A percentile compares a stretch with the other conserved stretches of the same genome.
Conservation (phyloP, 257 asterid species). For the Solanum bukasovii region DNA sequence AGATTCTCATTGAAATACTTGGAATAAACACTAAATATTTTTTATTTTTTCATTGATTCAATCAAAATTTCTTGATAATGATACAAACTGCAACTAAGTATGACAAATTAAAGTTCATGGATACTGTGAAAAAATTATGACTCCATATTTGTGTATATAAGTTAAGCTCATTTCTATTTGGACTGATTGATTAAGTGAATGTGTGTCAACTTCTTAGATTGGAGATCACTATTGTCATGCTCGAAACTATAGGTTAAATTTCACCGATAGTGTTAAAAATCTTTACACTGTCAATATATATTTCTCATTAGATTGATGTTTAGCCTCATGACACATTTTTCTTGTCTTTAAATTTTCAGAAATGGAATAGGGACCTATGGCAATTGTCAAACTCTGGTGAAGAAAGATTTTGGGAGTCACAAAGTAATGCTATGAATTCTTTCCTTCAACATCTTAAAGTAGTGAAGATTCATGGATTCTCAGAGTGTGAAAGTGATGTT, state of each 20-base stretch:
- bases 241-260: not conserved
- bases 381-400: conserved; percentile 43
- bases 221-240: not conserved
- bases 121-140: not conserved
- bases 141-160: not conserved
- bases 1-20: too few relatives aligned
- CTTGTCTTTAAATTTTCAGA: conserved; percentile 10
- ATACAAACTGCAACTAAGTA: too few relatives aligned
- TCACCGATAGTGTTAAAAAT: not conserved
- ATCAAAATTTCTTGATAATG: too few relatives aligned
- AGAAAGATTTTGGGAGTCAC: conserved; percentile 76
- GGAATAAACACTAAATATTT: too few relatives aligned
- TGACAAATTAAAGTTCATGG: not conserved
- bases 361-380: conserved; percentile 60
- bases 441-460: conserved; percentile 51
- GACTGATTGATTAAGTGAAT: not conserved
- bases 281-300: not conserved
- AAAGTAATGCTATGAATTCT: conserved; percentile 34
- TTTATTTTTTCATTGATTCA: too few relatives aligned
- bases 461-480: conserved; percentile 60
- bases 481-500: conserved; percentile 46
- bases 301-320: not conserved
- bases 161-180: not conserved
- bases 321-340: not conserved
- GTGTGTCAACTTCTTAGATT: not conserved